These are phyloP conservation scores for Cercospora sp. DNA, from an alignment of 2,329 filamentous ascomycete genomes.

Conservation along the genomic window DNA sequence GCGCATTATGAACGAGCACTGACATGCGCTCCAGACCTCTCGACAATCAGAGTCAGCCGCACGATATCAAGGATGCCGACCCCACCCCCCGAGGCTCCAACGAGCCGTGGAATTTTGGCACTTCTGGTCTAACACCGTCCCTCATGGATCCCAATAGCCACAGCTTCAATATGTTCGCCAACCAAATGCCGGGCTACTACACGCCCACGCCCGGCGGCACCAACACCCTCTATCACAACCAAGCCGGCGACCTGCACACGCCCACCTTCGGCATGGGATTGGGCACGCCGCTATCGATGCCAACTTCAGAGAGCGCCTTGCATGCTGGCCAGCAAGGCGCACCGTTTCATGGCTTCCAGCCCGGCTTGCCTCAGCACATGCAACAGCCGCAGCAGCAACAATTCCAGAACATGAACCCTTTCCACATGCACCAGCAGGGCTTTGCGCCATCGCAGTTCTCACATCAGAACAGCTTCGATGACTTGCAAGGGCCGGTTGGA, in stretches of 20 bases:
- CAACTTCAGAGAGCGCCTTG: constrained; percentile 66
- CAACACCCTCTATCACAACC: constrained; percentile 76
- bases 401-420: constrained; percentile 69
- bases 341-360: constrained; percentile 68
- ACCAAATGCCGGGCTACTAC: constrained; percentile 80
- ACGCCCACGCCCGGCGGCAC: constrained; percentile 77
- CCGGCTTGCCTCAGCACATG: constrained; percentile 60
- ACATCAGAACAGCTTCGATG: constrained; percentile 78
- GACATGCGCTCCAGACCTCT: constrained; percentile 28
- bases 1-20: constrained; percentile 23
- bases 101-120: constrained; percentile 68
- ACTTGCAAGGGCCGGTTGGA: constrained; percentile 64
- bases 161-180: constrained; percentile 75
- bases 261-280: constrained; percentile 70
- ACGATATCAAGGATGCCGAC: constrained; percentile 69
- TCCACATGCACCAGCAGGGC: constrained; percentile 55
- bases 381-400: constrained; percentile 38
- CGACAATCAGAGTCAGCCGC: constrained; percentile 26
- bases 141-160: constrained; percentile 83
- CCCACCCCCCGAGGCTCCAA: constrained; percentile 76
- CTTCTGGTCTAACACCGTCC: constrained; percentile 71
- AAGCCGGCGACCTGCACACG: constrained; percentile 78
- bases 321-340: constrained; percentile 59
- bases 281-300: constrained; percentile 78
- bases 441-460: constrained; percentile 80